Base-by-base conservation (phyloP, 2,329 filamentous ascomycete species). In the Hypoxylon sp. region DNA sequence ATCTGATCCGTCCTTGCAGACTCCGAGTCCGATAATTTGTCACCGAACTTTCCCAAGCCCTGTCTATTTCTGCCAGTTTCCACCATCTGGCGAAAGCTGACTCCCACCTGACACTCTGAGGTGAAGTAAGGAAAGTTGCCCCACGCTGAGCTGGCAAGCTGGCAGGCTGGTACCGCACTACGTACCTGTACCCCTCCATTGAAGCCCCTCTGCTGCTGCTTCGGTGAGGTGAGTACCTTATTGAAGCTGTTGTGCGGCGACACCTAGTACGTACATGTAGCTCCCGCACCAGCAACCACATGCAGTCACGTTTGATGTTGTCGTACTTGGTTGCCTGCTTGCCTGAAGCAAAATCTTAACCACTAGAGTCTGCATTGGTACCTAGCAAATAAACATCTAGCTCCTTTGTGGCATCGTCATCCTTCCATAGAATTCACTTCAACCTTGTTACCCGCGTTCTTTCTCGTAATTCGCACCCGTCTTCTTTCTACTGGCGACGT, bases 1-100 rank as follows among this genome's bases (percentile, higher is more conserved):
- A 70, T 70, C 67, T 64, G 65, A 70, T 68, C 65, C 54, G 63
- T 53, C 22, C 24, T 26, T 68, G 40, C 58, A 48, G 46, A 18
- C 42, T 26, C 62, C 56, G 57, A 65, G 57, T 42, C 62, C 62
- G 62, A 65, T 36, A 46, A 55, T 38, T 55, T 52, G 38, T 36
- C 32, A 46, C 61, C 64, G 64, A 67, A 67, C 61, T 51, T 59
- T 52, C 60, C 60, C n/a, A 51, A 22, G 3, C 8, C 6, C 36
- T 12, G 38, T 12, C 50, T 53, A 12, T 24, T 52, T 33, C 18
- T 20, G 32, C 18, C 58, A 24, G 44, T 33, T 48, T 28, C 1
- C 4, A 32, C 14, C 60, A 57, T 9, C 60, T 63, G 52, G 26
- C 45, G 18, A 5, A 28, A 18, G 32, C 2, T 38, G 20, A 46